A percentile compares a stretch with the other conserved stretches of the same genome.
These are phyloP conservation scores for Echinosophora koreensis DNA, from an alignment of 306 rosid genomes.

Conservation along the genomic window DNA sequence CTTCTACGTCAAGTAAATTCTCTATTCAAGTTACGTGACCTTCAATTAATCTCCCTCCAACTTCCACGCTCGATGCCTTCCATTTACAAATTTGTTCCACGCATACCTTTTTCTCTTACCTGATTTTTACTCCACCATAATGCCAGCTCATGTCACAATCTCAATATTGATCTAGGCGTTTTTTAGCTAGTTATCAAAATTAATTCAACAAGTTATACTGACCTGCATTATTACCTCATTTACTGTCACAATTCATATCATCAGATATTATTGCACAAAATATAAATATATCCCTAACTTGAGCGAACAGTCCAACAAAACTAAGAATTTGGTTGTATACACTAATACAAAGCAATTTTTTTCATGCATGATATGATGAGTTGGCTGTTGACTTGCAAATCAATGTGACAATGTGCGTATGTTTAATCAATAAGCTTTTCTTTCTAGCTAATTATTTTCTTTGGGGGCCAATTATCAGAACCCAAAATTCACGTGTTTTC, in stretches of 20 bases:
- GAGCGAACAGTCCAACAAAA: neutral
- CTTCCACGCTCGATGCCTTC: slow-evolving; percentile 22
- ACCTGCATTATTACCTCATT: neutral
- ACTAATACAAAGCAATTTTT: neutral
- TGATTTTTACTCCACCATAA: neutral
- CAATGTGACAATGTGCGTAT: neutral
- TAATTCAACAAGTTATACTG: neutral
- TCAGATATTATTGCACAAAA: neutral
- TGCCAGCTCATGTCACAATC: slow-evolving; percentile 31
- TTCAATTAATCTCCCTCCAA: slow-evolving; percentile 57
- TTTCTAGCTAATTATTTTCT: neutral
- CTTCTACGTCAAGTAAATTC: slow-evolving; percentile 74
- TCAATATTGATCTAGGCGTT: neutral
- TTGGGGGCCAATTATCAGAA: neutral
- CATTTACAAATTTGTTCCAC: neutral
- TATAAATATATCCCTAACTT: neutral
- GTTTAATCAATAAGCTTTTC: neutral
- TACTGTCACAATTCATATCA: neutral
- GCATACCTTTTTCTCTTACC: neutral
- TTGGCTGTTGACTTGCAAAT: neutral
- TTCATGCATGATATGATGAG: neutral
- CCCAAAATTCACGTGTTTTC: neutral
- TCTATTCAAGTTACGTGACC: slow-evolving; percentile 57
- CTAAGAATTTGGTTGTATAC: neutral
- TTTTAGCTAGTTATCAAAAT: neutral